Base-by-base conservation (phyloP, 768 basidiomycete species). In the Phlebiopsis gigantea region DNA sequence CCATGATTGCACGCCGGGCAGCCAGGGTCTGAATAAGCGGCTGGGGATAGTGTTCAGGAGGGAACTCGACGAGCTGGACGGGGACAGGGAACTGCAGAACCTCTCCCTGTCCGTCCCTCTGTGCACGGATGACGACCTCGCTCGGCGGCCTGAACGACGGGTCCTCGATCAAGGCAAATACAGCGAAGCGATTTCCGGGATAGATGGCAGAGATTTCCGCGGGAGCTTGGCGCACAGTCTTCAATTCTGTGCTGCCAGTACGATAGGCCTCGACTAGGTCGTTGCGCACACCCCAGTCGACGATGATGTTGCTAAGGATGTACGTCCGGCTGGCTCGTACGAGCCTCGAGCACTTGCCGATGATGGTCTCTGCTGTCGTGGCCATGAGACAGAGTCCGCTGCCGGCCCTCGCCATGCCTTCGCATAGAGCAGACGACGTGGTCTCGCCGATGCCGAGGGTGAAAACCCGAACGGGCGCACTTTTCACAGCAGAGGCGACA, bases 371-470 rank as follows among this genome's bases (percentile, higher is more conserved):
- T 12, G 72, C 65, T 4, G 73, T 66, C 6, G 71, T 63, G 4
- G 83, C 79, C 57, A 79, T 78, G 0, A 81, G 66, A 50, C 65
- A 77, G 25, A 72, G 68, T 14, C 85, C 85, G 8, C 77, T 73
- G 1, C 85, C 85, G 1, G 71, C 72, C 17, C 71, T 65, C 0
- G 85, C 83, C n/a, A 87, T 77, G 3, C 74, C 67, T 58, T 80
- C 74, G 60, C 80, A 81, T 61, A 79, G 70, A 0, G 72, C 77
- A 2, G 73, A 79, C 2, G 83, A 83, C 2, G 78, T 76, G 0
- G 59, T 61, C 25, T 70, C 50, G 15, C 85, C 85, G 15, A 87
- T 82, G 1, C 84, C 84, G 1, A 87, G 75, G 10, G 76, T 72
- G 58, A 84, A 87, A 2, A 84, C 71, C 7, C 82, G 79, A 1